These are phyloP conservation scores for Leucoagaricus sp. DNA, from an alignment of 1,284 basidiomycete genomes.

Conservation along the genomic window DNA sequence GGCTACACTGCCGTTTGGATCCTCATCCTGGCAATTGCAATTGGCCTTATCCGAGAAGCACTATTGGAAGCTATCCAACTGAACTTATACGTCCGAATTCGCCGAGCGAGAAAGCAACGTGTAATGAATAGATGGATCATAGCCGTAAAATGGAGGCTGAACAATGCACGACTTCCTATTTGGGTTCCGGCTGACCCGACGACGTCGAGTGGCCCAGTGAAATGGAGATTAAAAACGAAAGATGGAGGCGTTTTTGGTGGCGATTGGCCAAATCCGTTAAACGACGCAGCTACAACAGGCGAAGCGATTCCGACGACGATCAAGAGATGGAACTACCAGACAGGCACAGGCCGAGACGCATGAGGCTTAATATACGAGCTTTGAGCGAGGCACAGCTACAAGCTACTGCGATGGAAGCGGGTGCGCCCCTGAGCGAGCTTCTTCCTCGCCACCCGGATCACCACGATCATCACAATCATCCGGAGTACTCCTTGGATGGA, in stretches of 20 bases:
- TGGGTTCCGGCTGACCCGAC: constrained; percentile 44
- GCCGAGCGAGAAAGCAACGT: constrained; percentile 42
- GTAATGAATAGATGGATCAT: constrained; percentile 54
- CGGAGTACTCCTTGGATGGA: background rate
- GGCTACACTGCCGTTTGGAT: constrained; percentile 63
- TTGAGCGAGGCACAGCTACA: constrained; percentile 53
- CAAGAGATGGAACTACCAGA: background rate
- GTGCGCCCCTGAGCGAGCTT: constrained; percentile 54
- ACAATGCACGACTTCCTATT: constrained; percentile 43
- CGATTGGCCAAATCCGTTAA: background rate
- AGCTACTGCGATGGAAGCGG: constrained; percentile 62
- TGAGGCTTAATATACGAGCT: constrained; percentile 59
- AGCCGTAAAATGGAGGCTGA: constrained; percentile 60
- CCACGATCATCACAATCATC: constrained; percentile 3
- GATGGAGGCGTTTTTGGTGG: constrained; percentile 3
- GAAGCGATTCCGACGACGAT: background rate
- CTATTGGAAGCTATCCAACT: constrained; percentile 71
- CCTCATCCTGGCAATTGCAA: constrained; percentile 61
- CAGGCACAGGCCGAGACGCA: background rate
- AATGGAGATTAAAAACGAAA: constrained; percentile 20
- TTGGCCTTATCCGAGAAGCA: constrained; percentile 69
- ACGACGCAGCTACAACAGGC: background rate
- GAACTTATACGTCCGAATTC: constrained; percentile 56
- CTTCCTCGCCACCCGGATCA: constrained; percentile 35
- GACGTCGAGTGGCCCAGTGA: constrained; percentile 31